Evolutionary conservation across 1,284 basidiomycete genomes (phyloP).

Genomic region (Quambalaria eucalypti): DNA sequence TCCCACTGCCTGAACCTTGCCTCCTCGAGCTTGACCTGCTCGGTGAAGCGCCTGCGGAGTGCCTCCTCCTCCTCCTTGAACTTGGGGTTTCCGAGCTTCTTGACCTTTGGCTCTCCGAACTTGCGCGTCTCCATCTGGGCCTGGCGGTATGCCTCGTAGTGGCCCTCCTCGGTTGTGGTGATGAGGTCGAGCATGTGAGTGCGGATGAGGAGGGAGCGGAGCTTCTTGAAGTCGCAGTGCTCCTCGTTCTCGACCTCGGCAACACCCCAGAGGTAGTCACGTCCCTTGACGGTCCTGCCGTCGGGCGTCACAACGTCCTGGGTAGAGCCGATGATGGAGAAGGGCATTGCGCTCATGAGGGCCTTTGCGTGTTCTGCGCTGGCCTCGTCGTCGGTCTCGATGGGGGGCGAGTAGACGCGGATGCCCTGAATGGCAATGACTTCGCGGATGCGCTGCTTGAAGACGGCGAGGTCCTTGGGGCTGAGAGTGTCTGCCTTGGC

Average conservation of each 20-base stretch:
- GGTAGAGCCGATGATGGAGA: constrained; percentile 95
- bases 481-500: constrained; percentile 95
- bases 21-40: constrained; percentile 99
- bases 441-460: constrained; percentile 87
- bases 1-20: constrained; percentile 98
- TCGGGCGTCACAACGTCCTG: constrained; percentile 85
- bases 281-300: constrained; percentile 87
- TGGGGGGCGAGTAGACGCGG: constrained; percentile 83
- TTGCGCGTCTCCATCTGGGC: constrained; percentile 99
- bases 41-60: constrained; percentile 92
- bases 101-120: constrained; percentile 94
- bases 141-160: constrained; percentile 97
- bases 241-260: constrained; percentile 97
- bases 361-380: constrained; percentile 80
- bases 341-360: constrained; percentile 77
- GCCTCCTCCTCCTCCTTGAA: constrained; percentile 99
- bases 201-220: constrained; percentile 88
- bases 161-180: constrained; percentile 85
- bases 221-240: constrained; percentile 98
- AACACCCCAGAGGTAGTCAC: constrained; percentile 99
- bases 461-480: constrained; percentile 76
- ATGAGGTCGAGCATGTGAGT: constrained; percentile 99
- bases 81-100: constrained; percentile 98
- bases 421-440: constrained; percentile 85
- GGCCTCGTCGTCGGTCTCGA: constrained; percentile 80